Evolutionary conservation across 2,329 filamentous ascomycete genomes (phyloP), one percentile per base, ranked within the genome.

Genomic region (Samsoniella hepiali): DNA sequence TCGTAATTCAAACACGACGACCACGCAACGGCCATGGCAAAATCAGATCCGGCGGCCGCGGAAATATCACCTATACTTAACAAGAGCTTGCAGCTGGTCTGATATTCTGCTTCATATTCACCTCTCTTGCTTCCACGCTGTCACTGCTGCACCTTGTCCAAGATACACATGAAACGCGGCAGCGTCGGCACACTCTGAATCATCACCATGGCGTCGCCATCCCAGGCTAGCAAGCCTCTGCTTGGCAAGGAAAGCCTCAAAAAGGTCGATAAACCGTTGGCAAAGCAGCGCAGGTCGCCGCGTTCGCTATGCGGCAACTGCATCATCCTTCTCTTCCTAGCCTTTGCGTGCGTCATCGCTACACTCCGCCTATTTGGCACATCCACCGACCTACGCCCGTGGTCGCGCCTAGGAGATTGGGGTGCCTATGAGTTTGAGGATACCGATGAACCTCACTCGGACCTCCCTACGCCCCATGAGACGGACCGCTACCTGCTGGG

Each of bases 401-500:
- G 61, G 61, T 63, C 61, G 38, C 61, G 61, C 6, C 45, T 63
- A 1, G 54, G 61, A 2, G 62, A 64, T 50, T 64, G 62, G 62
- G 55, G 62, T 4, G 31, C 38, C 29, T 55, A 59, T n/a, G 56
- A 64, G 29, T 59, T 49, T 42, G 62, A 64, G 27, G 62, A 59
- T 8, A 34, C 40, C 5, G 56, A 64, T 15, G 62, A 53, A 32
- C 56, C 62, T 17, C 31, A 40, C 15, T 5, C 56, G 3, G 38
- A 38, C 42, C 56, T 64, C n/a, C 49, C 62, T n/a, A 15, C 45
- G 5, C 63, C 60, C 4, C 49, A 63, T 49, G 61, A 63, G 56
- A 65, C 56, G 50, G 56, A 65, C 13, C 60, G 65, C n/a, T 84
- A 83, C 64, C 73, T 84, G 3, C 65, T 84, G 22, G 82, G 82